phyloP scores from a whole-genome alignment of 148 eudicot species.

The Salicornia ramosissima region DNA sequence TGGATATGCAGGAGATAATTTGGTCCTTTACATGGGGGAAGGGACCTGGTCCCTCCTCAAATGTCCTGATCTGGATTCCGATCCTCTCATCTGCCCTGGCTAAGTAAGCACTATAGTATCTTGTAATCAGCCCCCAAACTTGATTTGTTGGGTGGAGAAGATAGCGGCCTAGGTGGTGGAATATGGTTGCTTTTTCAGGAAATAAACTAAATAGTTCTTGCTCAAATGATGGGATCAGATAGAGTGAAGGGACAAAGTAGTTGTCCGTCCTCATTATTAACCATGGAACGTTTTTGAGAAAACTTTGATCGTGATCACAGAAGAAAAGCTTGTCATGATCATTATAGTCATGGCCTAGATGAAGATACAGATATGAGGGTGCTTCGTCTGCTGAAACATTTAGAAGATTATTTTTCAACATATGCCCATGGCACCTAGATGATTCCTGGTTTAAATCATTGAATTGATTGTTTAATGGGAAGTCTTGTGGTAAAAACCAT shows the following conservation, averaged over 20 bases:
- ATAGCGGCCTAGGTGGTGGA: conserved; percentile 84
- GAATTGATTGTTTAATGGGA: conserved; percentile 53
- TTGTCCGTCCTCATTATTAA: conserved; percentile 74
- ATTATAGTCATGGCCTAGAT: conserved; percentile 75
- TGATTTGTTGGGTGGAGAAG: conserved; percentile 90
- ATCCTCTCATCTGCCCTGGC: conserved; percentile 75
- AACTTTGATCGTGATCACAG: conserved; percentile 68
- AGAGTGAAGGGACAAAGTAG: conserved; percentile 84
- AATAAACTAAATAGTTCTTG: conserved; percentile 63
- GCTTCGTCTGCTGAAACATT: conserved; percentile 27
- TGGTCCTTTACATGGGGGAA: conserved; percentile 82
- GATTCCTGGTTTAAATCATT: conserved; percentile 42
- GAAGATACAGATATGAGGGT: conserved; percentile 62
- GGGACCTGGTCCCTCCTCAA: conserved; percentile 56
- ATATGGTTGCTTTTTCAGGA: conserved; percentile 70
- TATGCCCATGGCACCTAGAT: conserved; percentile 56
- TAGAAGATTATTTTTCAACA: conserved; percentile 46
- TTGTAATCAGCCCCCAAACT: conserved; percentile 83
- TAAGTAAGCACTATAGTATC: conserved; percentile 75
- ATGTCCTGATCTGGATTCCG: conserved; percentile 80
- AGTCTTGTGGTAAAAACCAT: conserved; percentile 85
- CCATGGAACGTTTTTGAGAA: conserved; percentile 66
- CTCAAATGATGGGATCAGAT: conserved; percentile 70
- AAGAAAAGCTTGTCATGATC: conserved; percentile 89
- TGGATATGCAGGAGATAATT: conserved; percentile 52